Evolutionary conservation across 1,284 basidiomycete species (phyloP).

Genomic region (Papiliotrema laurentii): DNA sequence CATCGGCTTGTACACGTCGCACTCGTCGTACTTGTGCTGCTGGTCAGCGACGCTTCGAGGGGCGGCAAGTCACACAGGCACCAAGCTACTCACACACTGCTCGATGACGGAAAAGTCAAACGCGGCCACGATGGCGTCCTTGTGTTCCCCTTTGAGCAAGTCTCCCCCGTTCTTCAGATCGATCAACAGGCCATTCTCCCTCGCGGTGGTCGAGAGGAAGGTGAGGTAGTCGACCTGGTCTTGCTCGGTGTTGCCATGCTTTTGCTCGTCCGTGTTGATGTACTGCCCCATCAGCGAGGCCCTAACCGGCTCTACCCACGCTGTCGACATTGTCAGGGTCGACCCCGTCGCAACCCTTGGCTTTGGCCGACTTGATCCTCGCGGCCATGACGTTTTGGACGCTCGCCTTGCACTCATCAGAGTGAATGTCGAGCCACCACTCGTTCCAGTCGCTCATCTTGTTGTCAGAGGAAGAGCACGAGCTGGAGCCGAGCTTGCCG

Average conservation of each 20-base stretch:
- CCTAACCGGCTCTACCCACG: constrained; percentile 9
- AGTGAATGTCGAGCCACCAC: constrained; percentile 35
- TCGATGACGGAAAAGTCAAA: constrained; percentile 31
- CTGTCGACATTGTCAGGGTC: constrained; percentile 45
- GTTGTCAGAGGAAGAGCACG: constrained; percentile 13
- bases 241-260: constrained; percentile 20
- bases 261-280: constrained; percentile 20
- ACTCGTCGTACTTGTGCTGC: constrained; percentile 24
- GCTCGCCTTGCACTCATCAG: constrained; percentile 20
- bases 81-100: constrained; percentile 20
- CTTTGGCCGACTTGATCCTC: constrained; percentile 28
- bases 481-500: constrained; percentile 7
- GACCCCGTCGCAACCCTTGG: constrained; percentile 43
- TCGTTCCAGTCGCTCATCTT: constrained; percentile 34
- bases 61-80: not conserved
- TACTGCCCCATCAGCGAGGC: constrained; percentile 12
- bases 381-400: constrained; percentile 21
- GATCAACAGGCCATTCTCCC: constrained; percentile 17
- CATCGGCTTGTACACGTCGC: constrained; percentile 22
- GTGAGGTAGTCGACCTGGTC: constrained; percentile 34
- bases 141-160: constrained; percentile 17
- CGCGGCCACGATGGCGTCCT: constrained; percentile 12
- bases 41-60: not conserved
- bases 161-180: constrained; percentile 40
- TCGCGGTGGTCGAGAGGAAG: constrained; percentile 28